Base-by-base conservation (phyloP, 805 yeast species). In the Brettanomyces nanus region DNA sequence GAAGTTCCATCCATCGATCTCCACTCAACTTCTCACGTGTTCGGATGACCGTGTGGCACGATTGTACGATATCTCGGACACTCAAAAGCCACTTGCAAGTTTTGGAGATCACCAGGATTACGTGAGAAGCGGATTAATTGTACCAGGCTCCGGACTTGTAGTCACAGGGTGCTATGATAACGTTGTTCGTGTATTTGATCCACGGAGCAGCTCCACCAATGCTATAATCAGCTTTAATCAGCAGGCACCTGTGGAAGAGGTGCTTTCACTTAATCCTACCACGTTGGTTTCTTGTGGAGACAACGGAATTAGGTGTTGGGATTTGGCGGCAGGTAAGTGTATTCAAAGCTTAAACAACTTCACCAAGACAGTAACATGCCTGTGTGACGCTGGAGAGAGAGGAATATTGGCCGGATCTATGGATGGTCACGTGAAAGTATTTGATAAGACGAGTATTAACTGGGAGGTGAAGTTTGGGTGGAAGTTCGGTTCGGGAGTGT, bases 131-230 rank as follows among this genome's bases (percentile, higher is more conserved):
- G 94, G 85, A 5, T 69, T 69, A 40, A 85, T 85, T 56, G 72
- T 89, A 27, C 47, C 56, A 14, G 90, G 90, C 3, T 63, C 72
- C 4, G 84, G 83, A 53, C 65, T 89, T 44, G 65, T 92, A n/a
- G 80, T 82, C 13, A 85, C 96, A 1, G 98, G 97, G 37, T 87
- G 94, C 53, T 92, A 92, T 55, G 98, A 92, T 60, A 95, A 96
- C 7, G 58, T 66, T 19, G 80, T 90, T 4, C 69, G 97, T 47
- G 58, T 92, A 5, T 90, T 81, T 52, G 98, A 90, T 63, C 73
- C 92, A 4, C 73, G 97, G 59, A 50, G 56, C 4, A 61, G 61
- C 18, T 50, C 68, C 11, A 40, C 51, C 4, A 70, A 66, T 29
- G 75, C 87, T 30, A 75, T 85, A 5, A 66, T 78, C 33, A 65